Conservation (phyloP, 2,329 filamentous ascomycete species). For the Neofusicoccum parvum region DNA sequence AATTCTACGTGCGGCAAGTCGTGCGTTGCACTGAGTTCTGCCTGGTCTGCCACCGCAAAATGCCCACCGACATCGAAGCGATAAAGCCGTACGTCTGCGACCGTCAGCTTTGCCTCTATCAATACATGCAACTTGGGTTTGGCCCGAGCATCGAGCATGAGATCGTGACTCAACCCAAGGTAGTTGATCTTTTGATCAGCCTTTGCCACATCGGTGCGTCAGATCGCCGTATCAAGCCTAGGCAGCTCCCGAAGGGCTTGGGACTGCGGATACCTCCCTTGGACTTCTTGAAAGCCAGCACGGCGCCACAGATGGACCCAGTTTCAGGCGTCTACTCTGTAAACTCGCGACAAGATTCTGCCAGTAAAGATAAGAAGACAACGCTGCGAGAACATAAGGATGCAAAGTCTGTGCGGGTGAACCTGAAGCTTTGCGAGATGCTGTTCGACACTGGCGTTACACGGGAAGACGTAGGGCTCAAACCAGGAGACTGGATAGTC, state of each 20-base stretch:
- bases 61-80: slow-evolving; percentile 66
- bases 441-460: slow-evolving; percentile 37
- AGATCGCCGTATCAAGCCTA: not conserved
- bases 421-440: slow-evolving; percentile 41
- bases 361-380: not conserved
- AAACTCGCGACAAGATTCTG: no score
- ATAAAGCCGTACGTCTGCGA: slow-evolving; percentile 78
- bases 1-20: slow-evolving; percentile 77
- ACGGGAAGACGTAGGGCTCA: slow-evolving; percentile 31
- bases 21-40: slow-evolving; percentile 84
- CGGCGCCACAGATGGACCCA: not conserved
- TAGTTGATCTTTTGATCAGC: slow-evolving; percentile 81
- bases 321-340: no score
- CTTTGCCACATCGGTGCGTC: slow-evolving; percentile 71
- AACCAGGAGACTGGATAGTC: slow-evolving; percentile 56
- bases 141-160: slow-evolving; percentile 86
- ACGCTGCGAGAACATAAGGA: not conserved
- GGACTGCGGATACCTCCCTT: slow-evolving; percentile 54
- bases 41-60: slow-evolving; percentile 75
- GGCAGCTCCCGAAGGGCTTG: slow-evolving; percentile 55
- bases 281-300: slow-evolving; percentile 23
- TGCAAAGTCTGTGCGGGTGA: not conserved
- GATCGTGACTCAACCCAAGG: slow-evolving; percentile 74
- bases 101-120: slow-evolving; percentile 75
- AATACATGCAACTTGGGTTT: slow-evolving; percentile 85